Evolutionary conservation across 2,329 filamentous ascomycete genomes (phyloP), one percentile per base, ranked within the genome.

Genomic region (Escovopsis sp.): DNA sequence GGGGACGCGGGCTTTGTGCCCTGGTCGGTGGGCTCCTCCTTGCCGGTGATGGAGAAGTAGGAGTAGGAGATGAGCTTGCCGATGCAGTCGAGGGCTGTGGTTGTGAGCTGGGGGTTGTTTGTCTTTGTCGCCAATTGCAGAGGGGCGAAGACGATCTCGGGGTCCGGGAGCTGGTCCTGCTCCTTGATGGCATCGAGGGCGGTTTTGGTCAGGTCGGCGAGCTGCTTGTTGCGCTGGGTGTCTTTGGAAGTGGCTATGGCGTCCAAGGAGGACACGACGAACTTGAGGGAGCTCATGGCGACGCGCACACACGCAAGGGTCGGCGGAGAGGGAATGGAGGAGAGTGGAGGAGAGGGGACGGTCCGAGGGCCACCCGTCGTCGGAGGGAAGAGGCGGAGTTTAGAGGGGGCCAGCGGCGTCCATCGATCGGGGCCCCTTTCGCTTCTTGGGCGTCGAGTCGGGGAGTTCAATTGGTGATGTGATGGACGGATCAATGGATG

Each of bases 11-110:
- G 50, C 39, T 59, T 54, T 44, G 54, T 53, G 35, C 61, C 62
- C 49, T 69, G 63, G 49, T 67, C 60, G 42, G 62, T 48, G 53
- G 44, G 53, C 37, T 66, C 64, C 43, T 65, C 60, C 16, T 63
- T 62, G 40, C 67, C 68, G 31, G 80, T 74, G 39, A 85, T 76
- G 39, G 89, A 89, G 62, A 98, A 96, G 69, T 96, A 96, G 14
- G 91, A 94, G 61, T 94, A 98, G 54, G 89, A 95, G 58, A 96
- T 96, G 48, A 98, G 79, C 68, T 98, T 98, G 54, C 93, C 91
- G 54, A 98, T 95, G 64, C 89, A 96, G 64, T 98, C 91, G 55
- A 98, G 76, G 7, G 91, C 88, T 32, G 84, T 84, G 16, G 87
- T 94, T 45, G 87, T 84, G 37, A 98, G 71, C 44, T 85, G 78